These are phyloP conservation scores for Gomphus bonarii DNA, from an alignment of 1,284 basidiomycete species.

Conservation along the genomic window DNA sequence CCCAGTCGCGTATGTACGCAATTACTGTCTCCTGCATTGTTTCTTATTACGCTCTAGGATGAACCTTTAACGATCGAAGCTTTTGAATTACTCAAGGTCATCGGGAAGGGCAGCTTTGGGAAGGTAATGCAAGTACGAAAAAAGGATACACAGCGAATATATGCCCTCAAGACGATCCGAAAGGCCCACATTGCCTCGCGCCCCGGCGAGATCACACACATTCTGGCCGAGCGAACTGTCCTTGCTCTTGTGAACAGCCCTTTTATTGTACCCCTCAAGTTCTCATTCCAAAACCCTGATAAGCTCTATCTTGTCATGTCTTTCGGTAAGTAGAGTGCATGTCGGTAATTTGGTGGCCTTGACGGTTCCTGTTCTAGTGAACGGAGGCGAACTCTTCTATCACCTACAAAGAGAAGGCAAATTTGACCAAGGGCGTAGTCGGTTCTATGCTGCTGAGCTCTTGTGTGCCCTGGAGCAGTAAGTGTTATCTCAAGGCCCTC, in stretches of 20 bases:
- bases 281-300: slow-evolving; percentile 96
- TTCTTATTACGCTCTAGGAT: slow-evolving; percentile 26
- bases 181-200: slow-evolving; percentile 98
- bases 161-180: slow-evolving; percentile 96
- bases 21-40: slow-evolving; percentile 15
- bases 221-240: slow-evolving; percentile 94
- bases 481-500: neutral
- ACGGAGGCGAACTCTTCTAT: slow-evolving; percentile 97
- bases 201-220: slow-evolving; percentile 96
- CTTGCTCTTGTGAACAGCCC: slow-evolving; percentile 97
- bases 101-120: slow-evolving; percentile 96
- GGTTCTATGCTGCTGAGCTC: slow-evolving; percentile 96
- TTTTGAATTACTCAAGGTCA: slow-evolving; percentile 96
- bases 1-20: slow-evolving; percentile 41
- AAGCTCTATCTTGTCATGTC: slow-evolving; percentile 98
- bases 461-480: slow-evolving; percentile 86
- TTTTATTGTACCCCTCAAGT: slow-evolving; percentile 98
- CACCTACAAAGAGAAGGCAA: slow-evolving; percentile 95
- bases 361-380: slow-evolving; percentile 46
- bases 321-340: slow-evolving; percentile 48
- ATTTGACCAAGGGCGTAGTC: slow-evolving; percentile 88
- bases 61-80: slow-evolving; percentile 88
- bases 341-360: neutral
- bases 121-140: slow-evolving; percentile 99
- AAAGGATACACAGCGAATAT: slow-evolving; percentile 96